phyloP scores from a whole-genome alignment of 2,329 filamentous ascomycete species.

The Aspergillus glaucus region DNA sequence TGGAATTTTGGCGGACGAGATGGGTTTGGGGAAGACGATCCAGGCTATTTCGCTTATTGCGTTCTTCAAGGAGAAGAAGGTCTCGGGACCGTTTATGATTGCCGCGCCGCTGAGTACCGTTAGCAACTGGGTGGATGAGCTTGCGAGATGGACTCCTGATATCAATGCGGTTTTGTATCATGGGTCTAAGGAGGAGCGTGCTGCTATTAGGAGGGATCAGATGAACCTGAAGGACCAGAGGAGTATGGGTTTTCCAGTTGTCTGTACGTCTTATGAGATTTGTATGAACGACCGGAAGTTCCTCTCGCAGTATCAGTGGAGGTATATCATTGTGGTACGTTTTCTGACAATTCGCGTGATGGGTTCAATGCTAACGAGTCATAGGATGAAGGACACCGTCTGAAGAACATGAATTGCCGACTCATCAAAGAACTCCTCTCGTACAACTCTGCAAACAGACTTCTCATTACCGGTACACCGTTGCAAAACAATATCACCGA shows the following conservation, averaged over 20 bases:
- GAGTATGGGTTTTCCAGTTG: conserved; percentile 72
- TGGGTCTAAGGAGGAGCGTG: conserved; percentile 71
- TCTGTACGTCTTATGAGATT: conserved; percentile 95
- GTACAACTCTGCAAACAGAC: conserved; percentile 81
- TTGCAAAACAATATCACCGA: conserved; percentile 94
- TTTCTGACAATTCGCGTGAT: not conserved
- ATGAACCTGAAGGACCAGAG: conserved; percentile 63
- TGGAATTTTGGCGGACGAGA: conserved; percentile 87
- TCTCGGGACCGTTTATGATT: conserved; percentile 84
- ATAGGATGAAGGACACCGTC: conserved; percentile 86
- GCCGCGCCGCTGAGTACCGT: conserved; percentile 86
- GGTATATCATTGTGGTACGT: conserved; percentile 85
- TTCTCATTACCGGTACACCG: conserved; percentile 91
- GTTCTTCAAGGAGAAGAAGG: conserved; percentile 76
- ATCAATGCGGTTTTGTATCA: conserved; percentile 91
- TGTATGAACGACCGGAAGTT: conserved; percentile 83
- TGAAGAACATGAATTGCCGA: conserved; percentile 94
- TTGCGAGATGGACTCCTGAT: conserved; percentile 78
- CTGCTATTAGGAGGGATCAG: conserved; percentile 63
- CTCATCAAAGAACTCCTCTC: conserved; percentile 82
- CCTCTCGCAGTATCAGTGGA: conserved; percentile 81
- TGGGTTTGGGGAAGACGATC: conserved; percentile 89
- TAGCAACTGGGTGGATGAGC: conserved; percentile 94
- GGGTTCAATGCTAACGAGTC: conserved; percentile 8
- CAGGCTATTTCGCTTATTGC: conserved; percentile 86